Evolutionary conservation across 2,329 filamentous ascomycete species (phyloP).

Genomic region (Mycogone perniciosa): DNA sequence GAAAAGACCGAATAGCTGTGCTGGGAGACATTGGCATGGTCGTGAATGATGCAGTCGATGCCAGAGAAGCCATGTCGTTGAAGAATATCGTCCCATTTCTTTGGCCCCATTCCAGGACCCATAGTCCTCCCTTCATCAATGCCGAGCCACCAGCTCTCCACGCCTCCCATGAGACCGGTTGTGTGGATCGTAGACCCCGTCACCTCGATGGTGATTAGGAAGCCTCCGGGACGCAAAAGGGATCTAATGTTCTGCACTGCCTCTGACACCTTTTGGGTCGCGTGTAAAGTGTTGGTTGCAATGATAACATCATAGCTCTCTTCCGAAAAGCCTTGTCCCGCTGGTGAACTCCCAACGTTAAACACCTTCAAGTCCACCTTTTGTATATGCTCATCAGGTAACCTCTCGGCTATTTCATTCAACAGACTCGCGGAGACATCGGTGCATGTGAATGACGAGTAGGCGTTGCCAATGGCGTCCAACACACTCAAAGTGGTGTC

Average conservation of each 20-base stretch:
- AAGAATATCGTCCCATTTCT: not conserved
- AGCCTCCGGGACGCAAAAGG: constrained; percentile 38
- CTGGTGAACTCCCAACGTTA: not conserved
- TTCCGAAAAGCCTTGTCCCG: constrained; percentile 24
- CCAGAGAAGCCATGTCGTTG: constrained; percentile 9
- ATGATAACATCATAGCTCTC: constrained; percentile 31
- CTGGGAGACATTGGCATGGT: not conserved
- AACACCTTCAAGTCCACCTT: constrained; percentile 15
- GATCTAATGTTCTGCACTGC: constrained; percentile 25
- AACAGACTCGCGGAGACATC: constrained; percentile 37
- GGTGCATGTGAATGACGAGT: constrained; percentile 36
- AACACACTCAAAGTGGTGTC: constrained; percentile 33
- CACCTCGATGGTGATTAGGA: constrained; percentile 39
- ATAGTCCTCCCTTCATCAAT: constrained; percentile 17
- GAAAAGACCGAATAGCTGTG: not conserved
- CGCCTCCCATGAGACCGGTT: constrained; percentile 18
- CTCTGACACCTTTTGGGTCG: constrained; percentile 13
- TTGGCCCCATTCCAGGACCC: not conserved
- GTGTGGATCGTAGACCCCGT: constrained; percentile 14
- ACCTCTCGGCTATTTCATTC: constrained; percentile 24
- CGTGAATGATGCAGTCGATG: constrained; percentile 5
- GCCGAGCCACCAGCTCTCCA: constrained; percentile 26
- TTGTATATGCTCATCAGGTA: constrained; percentile 16
- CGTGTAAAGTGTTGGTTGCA: constrained; percentile 23
- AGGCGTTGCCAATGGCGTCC: constrained; percentile 21